These are phyloP conservation scores for Falciphora oryzae DNA, from an alignment of 2,329 filamentous ascomycete genomes.

Conservation along the genomic window DNA sequence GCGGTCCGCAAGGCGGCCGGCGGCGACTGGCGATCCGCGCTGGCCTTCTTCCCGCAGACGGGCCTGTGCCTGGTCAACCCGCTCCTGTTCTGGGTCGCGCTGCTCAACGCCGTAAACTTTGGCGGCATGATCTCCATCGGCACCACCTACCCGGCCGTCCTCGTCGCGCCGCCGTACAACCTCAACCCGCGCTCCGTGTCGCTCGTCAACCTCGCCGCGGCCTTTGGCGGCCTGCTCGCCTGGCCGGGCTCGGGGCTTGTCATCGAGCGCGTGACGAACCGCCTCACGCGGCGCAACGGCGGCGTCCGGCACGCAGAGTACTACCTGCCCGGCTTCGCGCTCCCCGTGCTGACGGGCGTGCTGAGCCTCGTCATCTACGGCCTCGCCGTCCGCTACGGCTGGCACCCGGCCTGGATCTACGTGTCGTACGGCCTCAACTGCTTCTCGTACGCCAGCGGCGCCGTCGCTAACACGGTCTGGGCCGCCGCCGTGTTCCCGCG, in stretches of 20 bases:
- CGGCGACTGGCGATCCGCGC: conserved; percentile 14
- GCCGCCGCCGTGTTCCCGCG: conserved; percentile 22
- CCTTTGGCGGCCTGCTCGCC: conserved; percentile 15
- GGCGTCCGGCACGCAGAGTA: conserved; percentile 22
- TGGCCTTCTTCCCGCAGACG: conserved; percentile 18
- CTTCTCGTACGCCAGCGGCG: conserved; percentile 17
- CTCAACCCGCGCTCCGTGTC: conserved; percentile 10
- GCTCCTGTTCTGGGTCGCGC: conserved; percentile 21
- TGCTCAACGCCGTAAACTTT: conserved; percentile 22
- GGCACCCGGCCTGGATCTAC: conserved; percentile 12
- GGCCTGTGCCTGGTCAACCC: conserved; percentile 22
- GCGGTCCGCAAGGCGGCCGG: conserved; percentile 8
- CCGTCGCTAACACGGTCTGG: conserved; percentile 21
- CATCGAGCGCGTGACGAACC: conserved; percentile 17
- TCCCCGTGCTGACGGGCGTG: conserved; percentile 18
- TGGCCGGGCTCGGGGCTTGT: conserved; percentile 14
- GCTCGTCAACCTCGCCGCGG: conserved; percentile 16
- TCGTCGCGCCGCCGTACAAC: conserved; percentile 16
- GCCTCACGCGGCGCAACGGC: conserved; percentile 19
- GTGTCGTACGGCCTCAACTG: conserved; percentile 18
- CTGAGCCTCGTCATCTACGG: conserved; percentile 18
- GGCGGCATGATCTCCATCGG: conserved; percentile 20
- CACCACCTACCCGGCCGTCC: conserved; percentile 14
- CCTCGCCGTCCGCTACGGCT: conserved; percentile 12
- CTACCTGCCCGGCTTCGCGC: conserved; percentile 20